Evolutionary conservation across 2,329 filamentous ascomycete genomes (phyloP).

Genomic region (Botrytis galanthina): DNA sequence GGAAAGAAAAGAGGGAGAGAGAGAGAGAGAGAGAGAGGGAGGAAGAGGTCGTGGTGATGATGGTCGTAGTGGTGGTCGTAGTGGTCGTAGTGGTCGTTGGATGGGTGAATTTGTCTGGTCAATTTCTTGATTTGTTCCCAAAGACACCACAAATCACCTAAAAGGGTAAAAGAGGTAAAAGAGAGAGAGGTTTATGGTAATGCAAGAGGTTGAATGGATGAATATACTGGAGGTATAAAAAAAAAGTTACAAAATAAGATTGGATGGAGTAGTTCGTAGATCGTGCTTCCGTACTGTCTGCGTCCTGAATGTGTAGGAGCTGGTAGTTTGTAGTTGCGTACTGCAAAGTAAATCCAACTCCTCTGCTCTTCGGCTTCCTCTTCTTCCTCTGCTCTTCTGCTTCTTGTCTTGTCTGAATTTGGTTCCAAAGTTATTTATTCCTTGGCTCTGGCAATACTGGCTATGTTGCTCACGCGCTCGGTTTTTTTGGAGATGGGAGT

Average conservation of each 20-base stretch:
- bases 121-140: neutral
- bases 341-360: neutral
- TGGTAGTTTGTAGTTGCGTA: neutral
- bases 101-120: neutral
- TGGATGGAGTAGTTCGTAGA: neutral
- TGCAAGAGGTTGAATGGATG: neutral
- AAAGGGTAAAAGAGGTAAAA: neutral
- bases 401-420: neutral
- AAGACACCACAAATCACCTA: neutral
- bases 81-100: neutral
- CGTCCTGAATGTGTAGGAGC: neutral
- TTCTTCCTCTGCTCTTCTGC: neutral
- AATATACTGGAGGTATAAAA: neutral
- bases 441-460: neutral
- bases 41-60: neutral
- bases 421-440: neutral
- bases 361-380: neutral
- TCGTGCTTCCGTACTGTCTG: neutral
- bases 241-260: neutral
- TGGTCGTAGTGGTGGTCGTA: neutral
- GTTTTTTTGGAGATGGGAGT: neutral
- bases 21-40: neutral
- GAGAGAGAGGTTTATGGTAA: neutral
- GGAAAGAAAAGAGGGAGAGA: neutral
- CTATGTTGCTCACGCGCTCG: conserved; percentile 5